Conservation (phyloP, 139 green algal species). For the Asterochloris erici region DNA sequence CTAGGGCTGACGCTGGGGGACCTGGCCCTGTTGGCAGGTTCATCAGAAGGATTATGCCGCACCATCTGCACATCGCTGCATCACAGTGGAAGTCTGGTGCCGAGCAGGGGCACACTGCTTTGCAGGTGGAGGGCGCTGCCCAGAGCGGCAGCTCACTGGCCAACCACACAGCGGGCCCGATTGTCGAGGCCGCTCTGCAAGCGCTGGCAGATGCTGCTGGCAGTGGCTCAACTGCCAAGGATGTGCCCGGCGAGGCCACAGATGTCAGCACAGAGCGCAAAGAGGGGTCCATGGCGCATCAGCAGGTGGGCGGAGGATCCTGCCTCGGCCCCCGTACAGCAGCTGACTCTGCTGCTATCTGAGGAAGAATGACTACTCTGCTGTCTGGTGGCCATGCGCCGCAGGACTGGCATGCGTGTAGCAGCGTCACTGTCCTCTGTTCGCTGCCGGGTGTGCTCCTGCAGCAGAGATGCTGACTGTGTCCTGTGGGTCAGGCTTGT, state of each 20-base stretch:
- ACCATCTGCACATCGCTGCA: neutral
- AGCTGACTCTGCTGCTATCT: neutral
- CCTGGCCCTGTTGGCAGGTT: neutral
- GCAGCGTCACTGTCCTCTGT: no score
- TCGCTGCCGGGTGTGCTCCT: no score
- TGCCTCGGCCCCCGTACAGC: neutral
- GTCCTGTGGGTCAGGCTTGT: no score
- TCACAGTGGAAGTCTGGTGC: neutral
- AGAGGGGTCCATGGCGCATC: neutral
- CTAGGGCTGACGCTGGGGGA: neutral
- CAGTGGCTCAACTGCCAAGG: neutral
- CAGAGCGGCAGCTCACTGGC: neutral
- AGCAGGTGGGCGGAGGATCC: neutral
- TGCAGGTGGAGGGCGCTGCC: neutral
- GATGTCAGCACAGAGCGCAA: constrained; percentile 19
- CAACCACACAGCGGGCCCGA: neutral
- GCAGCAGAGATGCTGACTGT: no score
- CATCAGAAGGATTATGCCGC: neutral
- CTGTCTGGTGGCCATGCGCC: no score
- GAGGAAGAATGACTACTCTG: no score
- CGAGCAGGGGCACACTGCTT: neutral
- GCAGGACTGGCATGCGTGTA: no score
- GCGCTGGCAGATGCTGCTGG: neutral
- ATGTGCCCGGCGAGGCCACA: neutral
- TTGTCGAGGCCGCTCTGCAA: neutral